Evolutionary conservation across 371 early-diverging fungal genomes (phyloP).

Genomic region (Catenaria anguillulae): DNA sequence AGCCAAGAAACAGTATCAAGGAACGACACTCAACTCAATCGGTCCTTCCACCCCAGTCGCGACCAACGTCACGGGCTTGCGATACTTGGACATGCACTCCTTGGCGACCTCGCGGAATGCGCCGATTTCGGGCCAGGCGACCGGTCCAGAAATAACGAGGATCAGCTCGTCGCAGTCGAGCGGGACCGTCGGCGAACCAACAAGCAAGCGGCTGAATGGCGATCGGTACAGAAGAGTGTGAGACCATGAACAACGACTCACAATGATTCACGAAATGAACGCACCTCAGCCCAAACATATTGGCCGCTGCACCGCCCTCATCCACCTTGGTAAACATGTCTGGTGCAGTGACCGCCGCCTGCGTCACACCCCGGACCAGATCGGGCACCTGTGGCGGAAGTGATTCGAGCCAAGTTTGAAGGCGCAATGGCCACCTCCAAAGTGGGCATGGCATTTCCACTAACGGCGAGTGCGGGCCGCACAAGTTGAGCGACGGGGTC

Average conservation of each 20-base stretch:
- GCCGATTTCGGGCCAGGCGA: not conserved
- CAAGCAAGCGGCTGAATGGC: no score
- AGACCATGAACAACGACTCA: no score
- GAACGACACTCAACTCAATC: not conserved
- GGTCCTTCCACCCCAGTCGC: not conserved
- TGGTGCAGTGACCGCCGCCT: no score
- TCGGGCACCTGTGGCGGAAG: not conserved
- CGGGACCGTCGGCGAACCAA: no score
- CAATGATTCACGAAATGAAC: no score
- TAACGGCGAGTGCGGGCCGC: not conserved
- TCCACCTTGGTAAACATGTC: no score
- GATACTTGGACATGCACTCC: not conserved
- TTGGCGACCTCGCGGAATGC: not conserved
- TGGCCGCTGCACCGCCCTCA: no score
- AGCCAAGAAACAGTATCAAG: no score
- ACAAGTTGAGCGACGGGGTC: not conserved
- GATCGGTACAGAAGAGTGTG: no score
- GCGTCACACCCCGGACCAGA: no score
- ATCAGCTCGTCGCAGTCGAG: not conserved
- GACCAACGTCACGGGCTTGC: not conserved
- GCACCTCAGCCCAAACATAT: no score
- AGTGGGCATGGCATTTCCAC: not conserved
- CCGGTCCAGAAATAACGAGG: not conserved
- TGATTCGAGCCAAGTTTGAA: not conserved
- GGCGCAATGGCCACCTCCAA: not conserved